These are phyloP conservation scores for Paracorniculantispora psalliotae DNA, from an alignment of 2,329 filamentous ascomycete genomes.

Conservation along the genomic window DNA sequence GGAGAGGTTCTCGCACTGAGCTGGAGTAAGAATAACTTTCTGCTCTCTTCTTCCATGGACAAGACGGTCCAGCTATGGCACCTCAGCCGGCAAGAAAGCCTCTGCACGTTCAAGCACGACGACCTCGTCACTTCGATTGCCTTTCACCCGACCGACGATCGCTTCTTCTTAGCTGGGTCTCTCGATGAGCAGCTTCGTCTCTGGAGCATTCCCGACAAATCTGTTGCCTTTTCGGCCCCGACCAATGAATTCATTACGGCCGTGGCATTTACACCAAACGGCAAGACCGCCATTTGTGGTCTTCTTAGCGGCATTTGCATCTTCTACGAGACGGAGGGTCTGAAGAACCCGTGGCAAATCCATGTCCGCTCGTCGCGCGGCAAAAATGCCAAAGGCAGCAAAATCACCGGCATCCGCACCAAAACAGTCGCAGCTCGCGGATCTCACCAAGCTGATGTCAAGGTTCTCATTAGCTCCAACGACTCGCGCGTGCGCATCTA, in stretches of 20 bases:
- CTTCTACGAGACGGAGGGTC: conserved; percentile 87
- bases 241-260: conserved; percentile 87
- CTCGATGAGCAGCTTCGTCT: conserved; percentile 82
- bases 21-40: conserved; percentile 99
- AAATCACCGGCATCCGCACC: conserved; percentile 91
- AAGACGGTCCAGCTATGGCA: conserved; percentile 97
- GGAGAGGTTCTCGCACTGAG: conserved; percentile 85
- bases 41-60: conserved; percentile 95
- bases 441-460: conserved; percentile 58
- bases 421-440: conserved; percentile 39
- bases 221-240: conserved; percentile 75
- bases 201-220: conserved; percentile 96
- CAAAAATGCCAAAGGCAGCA: conserved; percentile 92
- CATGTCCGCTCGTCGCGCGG: conserved; percentile 90
- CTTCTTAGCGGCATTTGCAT: conserved; percentile 79
- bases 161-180: conserved; percentile 93
- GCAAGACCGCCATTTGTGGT: conserved; percentile 83
- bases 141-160: conserved; percentile 91
- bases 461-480: conserved; percentile 87
- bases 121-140: conserved; percentile 93
- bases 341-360: conserved; percentile 79
- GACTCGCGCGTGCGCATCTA: conserved; percentile 90
- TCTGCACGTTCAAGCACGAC: conserved; percentile 90
- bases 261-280: conserved; percentile 89
- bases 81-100: conserved; percentile 73